Evolutionary conservation across 805 yeast genomes (phyloP), one percentile per base, ranked within the genome.

Genomic region (Kluyveromyces siamensis): DNA sequence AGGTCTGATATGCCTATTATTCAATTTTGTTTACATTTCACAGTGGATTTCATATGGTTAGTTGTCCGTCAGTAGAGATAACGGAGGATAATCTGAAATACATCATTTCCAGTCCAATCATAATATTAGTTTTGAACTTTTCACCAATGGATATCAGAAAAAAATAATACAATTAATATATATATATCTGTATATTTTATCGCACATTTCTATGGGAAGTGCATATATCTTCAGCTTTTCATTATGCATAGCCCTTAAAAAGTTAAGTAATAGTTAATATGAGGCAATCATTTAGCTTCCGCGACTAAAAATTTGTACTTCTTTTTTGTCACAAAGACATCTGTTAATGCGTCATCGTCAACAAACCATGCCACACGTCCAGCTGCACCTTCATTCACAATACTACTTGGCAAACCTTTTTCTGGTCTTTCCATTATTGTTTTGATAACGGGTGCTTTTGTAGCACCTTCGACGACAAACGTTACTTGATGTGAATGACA

Each of bases 291-390:
- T 30, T 30, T 30, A 30, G 35, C 44, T 39, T 37, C 41, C 41
- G 36, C 38, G 27, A 45, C 47, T 44, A 50, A 41, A 48, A 52
- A 62, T 46, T 59, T 62, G 50, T 63, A 63, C 27, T 56, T 58
- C 46, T 62, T 63, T 51, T 63, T 63, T 4, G 64, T 63, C 5
- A 63, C 66, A 45, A 79, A 79, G 45, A 86, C 86, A 61, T 88
- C 96, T 43, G 80, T 77, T 58, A 87, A 78, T 2, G 96, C 96
- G 56, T 83, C 96, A 59, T 88, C 87, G 65, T 91, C 99, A 36
- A 91, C 97, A 72, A 91, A 91, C 99, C 99, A 91, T 8, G 90
- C 80, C 6, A 91, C 96, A 68, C 85, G 84, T 14, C 97, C 97
- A 1, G 96, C 96, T n/a, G 96, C 96, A 30, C 87, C 86, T 68